Conservation (phyloP, 169 alveolate species). For the Theileria parva region DNA sequence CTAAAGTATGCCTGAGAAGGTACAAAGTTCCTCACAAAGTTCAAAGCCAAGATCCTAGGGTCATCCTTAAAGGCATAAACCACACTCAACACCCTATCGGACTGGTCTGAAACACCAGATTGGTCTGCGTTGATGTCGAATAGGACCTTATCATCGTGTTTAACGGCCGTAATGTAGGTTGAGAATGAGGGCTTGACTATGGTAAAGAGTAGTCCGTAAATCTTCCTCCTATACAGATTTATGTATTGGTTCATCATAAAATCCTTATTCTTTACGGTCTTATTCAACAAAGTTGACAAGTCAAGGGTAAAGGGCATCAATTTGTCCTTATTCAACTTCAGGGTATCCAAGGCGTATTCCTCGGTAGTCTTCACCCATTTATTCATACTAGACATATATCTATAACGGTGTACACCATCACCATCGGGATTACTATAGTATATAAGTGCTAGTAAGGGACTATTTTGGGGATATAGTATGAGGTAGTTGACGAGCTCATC, state of each 20-base stretch:
- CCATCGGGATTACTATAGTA: not conserved
- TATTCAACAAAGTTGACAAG: not conserved
- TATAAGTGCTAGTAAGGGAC: not conserved
- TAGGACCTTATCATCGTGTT: not conserved
- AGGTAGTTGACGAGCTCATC: not conserved
- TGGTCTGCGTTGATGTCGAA: slow-evolving; percentile 4
- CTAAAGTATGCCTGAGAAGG: not conserved
- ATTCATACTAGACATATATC: not conserved
- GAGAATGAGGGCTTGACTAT: not conserved
- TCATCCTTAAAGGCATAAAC: not conserved
- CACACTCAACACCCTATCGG: not conserved
- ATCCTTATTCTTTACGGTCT: not conserved
- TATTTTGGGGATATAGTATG: not conserved
- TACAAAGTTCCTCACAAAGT: slow-evolving; percentile 3
- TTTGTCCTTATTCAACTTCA: not conserved
- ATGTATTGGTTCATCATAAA: not conserved
- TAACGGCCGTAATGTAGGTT: not conserved
- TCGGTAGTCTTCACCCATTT: not conserved
- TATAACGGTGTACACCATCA: not conserved
- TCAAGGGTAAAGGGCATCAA: not conserved
- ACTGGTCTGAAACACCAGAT: not conserved
- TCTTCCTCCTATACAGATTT: not conserved
- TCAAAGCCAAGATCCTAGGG: not conserved
- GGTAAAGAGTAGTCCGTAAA: slow-evolving; percentile 9
- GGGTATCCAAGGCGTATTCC: not conserved